Conservation (phyloP, 208 protist species). For the Trypanosoma vivax region DNA sequence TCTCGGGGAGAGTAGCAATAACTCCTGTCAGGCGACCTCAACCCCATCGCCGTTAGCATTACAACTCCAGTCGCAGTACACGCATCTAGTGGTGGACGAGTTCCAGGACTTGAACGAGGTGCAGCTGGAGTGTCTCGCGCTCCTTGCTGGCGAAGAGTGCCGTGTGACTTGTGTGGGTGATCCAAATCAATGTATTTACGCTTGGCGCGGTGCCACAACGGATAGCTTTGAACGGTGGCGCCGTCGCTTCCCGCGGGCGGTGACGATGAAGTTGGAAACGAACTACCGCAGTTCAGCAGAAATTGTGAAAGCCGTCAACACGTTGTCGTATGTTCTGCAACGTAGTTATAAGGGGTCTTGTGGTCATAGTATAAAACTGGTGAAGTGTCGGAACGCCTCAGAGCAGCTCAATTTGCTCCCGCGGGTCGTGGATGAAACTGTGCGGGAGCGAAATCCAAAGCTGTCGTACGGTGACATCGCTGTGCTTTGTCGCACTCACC, state of each 20-base stretch:
- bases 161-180: constrained; percentile 85
- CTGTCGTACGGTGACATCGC: constrained; percentile 62
- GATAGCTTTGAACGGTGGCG: constrained; percentile 64
- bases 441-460: constrained; percentile 29
- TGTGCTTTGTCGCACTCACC: constrained; percentile 72
- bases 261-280: constrained; percentile 34
- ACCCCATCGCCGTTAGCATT: constrained; percentile 26
- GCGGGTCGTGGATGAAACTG: constrained; percentile 33
- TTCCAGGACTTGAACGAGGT: constrained; percentile 88
- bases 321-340: constrained; percentile 37
- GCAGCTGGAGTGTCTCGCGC: constrained; percentile 76
- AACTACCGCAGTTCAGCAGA: constrained; percentile 79
- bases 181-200: constrained; percentile 88
- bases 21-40: not conserved
- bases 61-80: constrained; percentile 42
- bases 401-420: constrained; percentile 40
- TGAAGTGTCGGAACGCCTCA: constrained; percentile 27
- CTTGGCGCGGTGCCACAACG: constrained; percentile 72
- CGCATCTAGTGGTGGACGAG: constrained; percentile 86
- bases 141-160: constrained; percentile 69
- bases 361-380: constrained; percentile 23
- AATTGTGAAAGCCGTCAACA: constrained; percentile 67
- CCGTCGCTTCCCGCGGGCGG: constrained; percentile 59
- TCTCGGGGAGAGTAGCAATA: not conserved
- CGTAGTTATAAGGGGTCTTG: constrained; percentile 31